Evolutionary conservation across 805 yeast genomes (phyloP).

Genomic region (Cyberlindnera euphorbiiphila): DNA sequence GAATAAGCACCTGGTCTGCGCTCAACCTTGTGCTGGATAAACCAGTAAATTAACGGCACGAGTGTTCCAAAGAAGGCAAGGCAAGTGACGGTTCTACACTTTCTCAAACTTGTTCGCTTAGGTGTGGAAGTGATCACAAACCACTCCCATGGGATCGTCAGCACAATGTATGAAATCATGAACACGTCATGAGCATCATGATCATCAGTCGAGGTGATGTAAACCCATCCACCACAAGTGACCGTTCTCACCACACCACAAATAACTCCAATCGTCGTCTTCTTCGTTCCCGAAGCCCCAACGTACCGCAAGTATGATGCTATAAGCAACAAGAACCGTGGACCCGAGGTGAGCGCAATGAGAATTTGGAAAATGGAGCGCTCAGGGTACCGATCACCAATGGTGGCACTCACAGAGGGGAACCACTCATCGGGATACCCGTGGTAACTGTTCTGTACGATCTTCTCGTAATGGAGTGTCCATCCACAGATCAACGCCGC

Average conservation of each 20-base stretch:
- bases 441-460: slow-evolving; percentile 78
- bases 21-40: slow-evolving; percentile 89
- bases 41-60: slow-evolving; percentile 82
- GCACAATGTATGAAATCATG: slow-evolving; percentile 84
- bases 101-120: slow-evolving; percentile 43
- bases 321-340: slow-evolving; percentile 66
- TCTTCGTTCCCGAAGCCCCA: slow-evolving; percentile 28
- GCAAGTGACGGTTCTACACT: slow-evolving; percentile 50
- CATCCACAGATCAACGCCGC: slow-evolving; percentile 74
- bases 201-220: slow-evolving; percentile 94
- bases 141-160: slow-evolving; percentile 90
- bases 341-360: slow-evolving; percentile 92
- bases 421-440: slow-evolving; percentile 99
- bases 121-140: slow-evolving; percentile 55
- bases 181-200: slow-evolving; percentile 95
- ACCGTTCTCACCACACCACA: slow-evolving; percentile 85
- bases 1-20: slow-evolving; percentile 92
- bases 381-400: slow-evolving; percentile 96
- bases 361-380: slow-evolving; percentile 86
- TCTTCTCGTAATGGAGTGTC: slow-evolving; percentile 77
- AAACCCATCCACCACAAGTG: slow-evolving; percentile 98
- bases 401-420: slow-evolving; percentile 94
- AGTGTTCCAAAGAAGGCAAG: slow-evolving; percentile 64
- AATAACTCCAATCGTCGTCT: slow-evolving; percentile 42
- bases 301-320: slow-evolving; percentile 48